Evolutionary conservation across 1,139 yeast species (phyloP).

Genomic region (Blastobotrys raffinosifermentans): DNA sequence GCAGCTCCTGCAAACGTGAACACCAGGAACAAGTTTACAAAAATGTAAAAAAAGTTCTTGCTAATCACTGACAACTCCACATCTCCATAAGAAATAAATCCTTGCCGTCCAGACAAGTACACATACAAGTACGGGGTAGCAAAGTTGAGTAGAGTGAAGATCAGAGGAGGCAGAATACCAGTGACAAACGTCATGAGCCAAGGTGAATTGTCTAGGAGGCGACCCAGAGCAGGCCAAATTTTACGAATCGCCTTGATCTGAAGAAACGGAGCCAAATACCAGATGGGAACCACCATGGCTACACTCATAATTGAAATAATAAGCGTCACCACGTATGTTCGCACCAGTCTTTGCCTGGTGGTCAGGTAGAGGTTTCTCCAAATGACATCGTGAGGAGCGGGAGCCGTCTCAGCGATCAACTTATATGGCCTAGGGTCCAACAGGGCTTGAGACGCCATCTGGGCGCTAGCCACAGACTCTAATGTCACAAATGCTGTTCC

Average conservation of each 20-base stretch:
- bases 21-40: constrained; percentile 77
- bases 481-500: constrained; percentile 71
- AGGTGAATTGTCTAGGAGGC: constrained; percentile 49
- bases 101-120: constrained; percentile 63
- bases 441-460: constrained; percentile 84
- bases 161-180: constrained; percentile 70
- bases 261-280: constrained; percentile 65
- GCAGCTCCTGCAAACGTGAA: constrained; percentile 78
- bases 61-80: constrained; percentile 72
- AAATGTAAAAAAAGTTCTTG: constrained; percentile 78
- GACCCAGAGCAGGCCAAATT: constrained; percentile 69
- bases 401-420: constrained; percentile 68
- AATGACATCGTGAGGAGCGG: constrained; percentile 80
- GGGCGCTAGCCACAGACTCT: constrained; percentile 83
- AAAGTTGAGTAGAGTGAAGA: constrained; percentile 68
- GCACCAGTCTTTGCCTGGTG: constrained; percentile 47
- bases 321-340: constrained; percentile 58
- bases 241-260: constrained; percentile 62
- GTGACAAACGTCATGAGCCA: constrained; percentile 62
- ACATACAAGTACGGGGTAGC: constrained; percentile 71
- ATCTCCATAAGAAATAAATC: constrained; percentile 73
- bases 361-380: constrained; percentile 72
- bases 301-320: constrained; percentile 59
- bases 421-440: constrained; percentile 73
- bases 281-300: constrained; percentile 66